Base-by-base conservation (phyloP, 331 rosid species). In the Quercus phellos region DNA sequence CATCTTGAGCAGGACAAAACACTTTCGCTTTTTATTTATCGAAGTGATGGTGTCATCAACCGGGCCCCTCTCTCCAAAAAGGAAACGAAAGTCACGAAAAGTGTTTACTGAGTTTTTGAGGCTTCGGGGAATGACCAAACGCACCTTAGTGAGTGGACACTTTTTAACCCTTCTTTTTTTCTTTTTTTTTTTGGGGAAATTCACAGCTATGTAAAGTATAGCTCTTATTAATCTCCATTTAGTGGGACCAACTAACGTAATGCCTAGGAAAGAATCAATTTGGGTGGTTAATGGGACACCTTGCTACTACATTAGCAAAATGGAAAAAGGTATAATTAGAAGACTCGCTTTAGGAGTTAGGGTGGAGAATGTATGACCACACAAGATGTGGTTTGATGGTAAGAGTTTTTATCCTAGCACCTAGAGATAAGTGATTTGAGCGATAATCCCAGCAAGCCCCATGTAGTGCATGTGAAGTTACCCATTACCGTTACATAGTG, bases 1-100 rank as follows among this genome's bases (percentile, higher is more conserved):
- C 88, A 88, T 70, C 42, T 1, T 80, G 88, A 80, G 88, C 87
- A 63, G 74, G 94, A 90, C 90, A 82, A 84, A 82, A 82, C 53
- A 53, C 81, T 81, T 89, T 85, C 42, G 0, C 1, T 1, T 46
- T 14, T 35, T 76, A 7, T 68, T 72, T 79, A 74, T 69, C 68
- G 35, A 55, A 64, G 74, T 74, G 82, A 80, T 77, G 78, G 64
- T 81, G 86, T 88, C 85, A 88, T 79, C 88, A 74, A 77, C 71
- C 11, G 82, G 76, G 67, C 67, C 88, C 85, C 27, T 16, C 69
- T 70, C 68, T 72, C 60, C 67, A 70, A 77, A 75, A 53, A 55
- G 51, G 43, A 51, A 51, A 76, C 38, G 53, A 46, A 12, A 46
- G 16, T 46, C 16, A 68, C 68, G 42, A 86, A 83, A 84, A 89